Percentiles rank a stretch among this genome's conserved stretches.
These are phyloP conservation scores for Trichoderma semiorbis DNA, from an alignment of 2,329 filamentous ascomycete species.

Conservation along the genomic window DNA sequence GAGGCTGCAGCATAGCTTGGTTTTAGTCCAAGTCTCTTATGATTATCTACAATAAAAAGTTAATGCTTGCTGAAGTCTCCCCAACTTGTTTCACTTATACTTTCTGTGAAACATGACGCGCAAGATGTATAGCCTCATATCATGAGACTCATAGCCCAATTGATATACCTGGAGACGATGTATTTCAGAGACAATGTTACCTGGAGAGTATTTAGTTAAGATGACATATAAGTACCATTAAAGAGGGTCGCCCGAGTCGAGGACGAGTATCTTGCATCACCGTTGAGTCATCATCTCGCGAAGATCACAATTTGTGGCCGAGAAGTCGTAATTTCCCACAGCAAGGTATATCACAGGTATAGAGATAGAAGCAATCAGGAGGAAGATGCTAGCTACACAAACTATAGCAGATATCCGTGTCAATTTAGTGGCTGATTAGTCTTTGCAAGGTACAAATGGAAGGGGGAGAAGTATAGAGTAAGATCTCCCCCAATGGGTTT, in stretches of 20 bases:
- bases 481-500: neutral
- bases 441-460: neutral
- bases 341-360: neutral
- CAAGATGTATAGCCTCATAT: neutral
- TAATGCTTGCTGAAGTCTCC: neutral
- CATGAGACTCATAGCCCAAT: neutral
- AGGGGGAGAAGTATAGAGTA: neutral
- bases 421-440: neutral
- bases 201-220: neutral
- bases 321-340: neutral
- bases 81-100: neutral
- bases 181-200: neutral
- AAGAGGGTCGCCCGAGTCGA: neutral
- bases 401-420: neutral
- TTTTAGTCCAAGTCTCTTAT: neutral
- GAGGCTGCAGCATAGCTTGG: neutral
- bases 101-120: neutral
- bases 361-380: neutral
- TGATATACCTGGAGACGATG: neutral
- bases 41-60: neutral
- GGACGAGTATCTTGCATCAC: neutral
- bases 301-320: neutral
- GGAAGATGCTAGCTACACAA: neutral
- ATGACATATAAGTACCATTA: neutral
- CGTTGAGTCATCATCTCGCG: neutral